These are phyloP conservation scores for Phylloboletellus chloephorus DNA, from an alignment of 1,284 basidiomycete genomes.

Conservation along the genomic window DNA sequence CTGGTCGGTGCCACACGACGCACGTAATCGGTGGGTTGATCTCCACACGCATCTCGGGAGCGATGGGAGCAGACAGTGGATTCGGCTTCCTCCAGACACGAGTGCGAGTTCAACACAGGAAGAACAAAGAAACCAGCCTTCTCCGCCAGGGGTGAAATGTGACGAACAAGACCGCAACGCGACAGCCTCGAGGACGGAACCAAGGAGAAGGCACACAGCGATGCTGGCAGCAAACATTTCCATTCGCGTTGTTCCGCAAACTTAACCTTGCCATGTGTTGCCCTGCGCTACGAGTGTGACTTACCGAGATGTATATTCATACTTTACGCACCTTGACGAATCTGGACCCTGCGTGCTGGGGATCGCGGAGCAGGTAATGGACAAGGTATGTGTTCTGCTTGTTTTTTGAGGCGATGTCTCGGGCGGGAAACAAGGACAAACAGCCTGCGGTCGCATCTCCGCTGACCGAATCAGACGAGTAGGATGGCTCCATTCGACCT, in stretches of 20 bases:
- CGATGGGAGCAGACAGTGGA: slow-evolving; percentile 15
- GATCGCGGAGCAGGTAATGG: slow-evolving; percentile 11
- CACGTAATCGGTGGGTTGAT: slow-evolving; percentile 11
- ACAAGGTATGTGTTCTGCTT: no score
- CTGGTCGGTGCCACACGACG: slow-evolving; percentile 10
- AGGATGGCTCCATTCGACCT: slow-evolving; percentile 89
- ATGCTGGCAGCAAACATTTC: slow-evolving; percentile 29
- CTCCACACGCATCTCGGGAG: slow-evolving; percentile 24
- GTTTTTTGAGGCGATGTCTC: slow-evolving; percentile 13
- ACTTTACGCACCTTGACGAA: slow-evolving; percentile 19
- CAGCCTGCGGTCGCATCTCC: slow-evolving; percentile 15
- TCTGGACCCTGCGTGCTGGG: slow-evolving; percentile 17
- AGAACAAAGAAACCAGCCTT: slow-evolving; percentile 5
- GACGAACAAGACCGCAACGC: slow-evolving; percentile 26
- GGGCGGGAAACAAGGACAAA: slow-evolving; percentile 39
- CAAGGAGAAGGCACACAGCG: slow-evolving; percentile 24
- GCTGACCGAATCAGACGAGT: slow-evolving; percentile 3
- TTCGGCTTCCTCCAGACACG: background rate
- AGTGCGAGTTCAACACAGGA: background rate
- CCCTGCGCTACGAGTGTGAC: slow-evolving; percentile 14
- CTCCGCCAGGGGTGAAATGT: slow-evolving; percentile 15
- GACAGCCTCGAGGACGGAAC: slow-evolving; percentile 33
- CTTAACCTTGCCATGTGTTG: slow-evolving; percentile 29
- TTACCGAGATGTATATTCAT: slow-evolving; percentile 16
- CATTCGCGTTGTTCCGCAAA: slow-evolving; percentile 27